phyloP scores from a whole-genome alignment of 2,329 filamentous ascomycete genomes.

The Epichloe scottii region DNA sequence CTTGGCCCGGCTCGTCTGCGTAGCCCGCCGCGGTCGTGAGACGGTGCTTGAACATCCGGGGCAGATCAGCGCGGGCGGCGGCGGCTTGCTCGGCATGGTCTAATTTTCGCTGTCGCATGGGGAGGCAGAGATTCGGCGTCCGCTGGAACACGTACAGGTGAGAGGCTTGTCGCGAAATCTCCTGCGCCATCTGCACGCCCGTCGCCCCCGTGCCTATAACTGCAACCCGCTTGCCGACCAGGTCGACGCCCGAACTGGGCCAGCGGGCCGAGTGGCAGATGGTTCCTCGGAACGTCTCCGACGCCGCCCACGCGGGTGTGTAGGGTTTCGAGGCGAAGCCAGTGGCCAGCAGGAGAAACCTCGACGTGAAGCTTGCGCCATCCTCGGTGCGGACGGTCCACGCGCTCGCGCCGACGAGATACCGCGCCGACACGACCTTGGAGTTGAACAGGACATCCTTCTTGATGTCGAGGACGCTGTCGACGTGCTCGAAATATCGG shows the following conservation, averaged over 20 bases:
- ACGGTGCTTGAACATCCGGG: conserved; percentile 42
- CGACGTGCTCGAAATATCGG: conserved; percentile 47
- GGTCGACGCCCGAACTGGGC: conserved; percentile 43
- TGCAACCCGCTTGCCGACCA: conserved; percentile 44
- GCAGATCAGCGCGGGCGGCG: conserved; percentile 9
- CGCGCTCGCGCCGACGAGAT: conserved; percentile 31
- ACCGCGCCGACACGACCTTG: conserved; percentile 38
- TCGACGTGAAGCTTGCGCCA: conserved; percentile 35
- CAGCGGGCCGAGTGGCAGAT: conserved; percentile 49
- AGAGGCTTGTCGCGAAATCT: conserved; percentile 38
- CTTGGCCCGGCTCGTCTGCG: background rate
- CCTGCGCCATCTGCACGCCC: conserved; percentile 52
- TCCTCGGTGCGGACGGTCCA: conserved; percentile 39
- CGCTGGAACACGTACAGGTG: conserved; percentile 50
- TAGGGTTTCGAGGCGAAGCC: conserved; percentile 50
- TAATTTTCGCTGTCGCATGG: conserved; percentile 37
- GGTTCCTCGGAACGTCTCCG: conserved; percentile 45
- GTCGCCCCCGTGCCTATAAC: conserved; percentile 54
- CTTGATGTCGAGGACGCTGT: conserved; percentile 39
- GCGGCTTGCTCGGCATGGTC: background rate
- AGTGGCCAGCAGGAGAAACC: conserved; percentile 39
- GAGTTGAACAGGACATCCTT: conserved; percentile 46
- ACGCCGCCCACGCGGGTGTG: conserved; percentile 46
- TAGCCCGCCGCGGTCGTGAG: conserved; percentile 28
- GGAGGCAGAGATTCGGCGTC: conserved; percentile 52